phyloP scores from a whole-genome alignment of 441 rosid species.

The Populus hybrid region DNA sequence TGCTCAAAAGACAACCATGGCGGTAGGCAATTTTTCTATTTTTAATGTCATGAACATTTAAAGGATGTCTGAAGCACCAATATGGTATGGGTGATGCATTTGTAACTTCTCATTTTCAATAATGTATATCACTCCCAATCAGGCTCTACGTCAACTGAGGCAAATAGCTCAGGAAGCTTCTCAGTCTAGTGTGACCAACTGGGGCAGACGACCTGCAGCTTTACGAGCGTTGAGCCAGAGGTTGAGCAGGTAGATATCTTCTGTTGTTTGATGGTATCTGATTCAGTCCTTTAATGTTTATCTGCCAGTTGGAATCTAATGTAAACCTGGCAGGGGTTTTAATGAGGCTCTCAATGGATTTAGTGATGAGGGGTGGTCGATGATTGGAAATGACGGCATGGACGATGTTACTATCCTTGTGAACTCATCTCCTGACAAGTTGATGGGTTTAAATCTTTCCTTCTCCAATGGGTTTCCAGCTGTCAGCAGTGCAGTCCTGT shows the following conservation, averaged over 20 bases:
- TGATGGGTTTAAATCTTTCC: slow-evolving; percentile 83
- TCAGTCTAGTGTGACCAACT: slow-evolving; percentile 73
- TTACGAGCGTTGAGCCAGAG: slow-evolving; percentile 87
- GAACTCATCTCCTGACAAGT: slow-evolving; percentile 88
- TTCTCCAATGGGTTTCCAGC: slow-evolving; percentile 79
- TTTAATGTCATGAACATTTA: not conserved
- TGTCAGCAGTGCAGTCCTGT: slow-evolving; percentile 72
- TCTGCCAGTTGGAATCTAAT: slow-evolving; percentile 16
- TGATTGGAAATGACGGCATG: slow-evolving; percentile 84
- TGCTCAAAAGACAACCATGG: slow-evolving; percentile 95
- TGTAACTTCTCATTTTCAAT: not conserved
- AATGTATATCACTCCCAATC: slow-evolving; percentile 9
- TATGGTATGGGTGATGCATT: not conserved
- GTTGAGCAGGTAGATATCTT: slow-evolving; percentile 68
- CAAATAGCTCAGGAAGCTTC: slow-evolving; percentile 91
- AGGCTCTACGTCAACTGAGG: slow-evolving; percentile 91
- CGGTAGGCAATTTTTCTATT: slow-evolving; percentile 42
- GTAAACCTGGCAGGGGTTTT: slow-evolving; percentile 58
- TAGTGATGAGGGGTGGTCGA: slow-evolving; percentile 94
- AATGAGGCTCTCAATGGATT: slow-evolving; percentile 96
- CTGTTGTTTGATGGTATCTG: not conserved
- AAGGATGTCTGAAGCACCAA: not conserved
- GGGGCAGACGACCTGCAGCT: slow-evolving; percentile 96
- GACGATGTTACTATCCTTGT: slow-evolving; percentile 92
- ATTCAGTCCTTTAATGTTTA: slow-evolving; percentile 1